A percentile compares a stretch with the other conserved stretches of the same genome.
These are phyloP conservation scores for Imleria badia DNA, from an alignment of 768 basidiomycete genomes.

Conservation along the genomic window DNA sequence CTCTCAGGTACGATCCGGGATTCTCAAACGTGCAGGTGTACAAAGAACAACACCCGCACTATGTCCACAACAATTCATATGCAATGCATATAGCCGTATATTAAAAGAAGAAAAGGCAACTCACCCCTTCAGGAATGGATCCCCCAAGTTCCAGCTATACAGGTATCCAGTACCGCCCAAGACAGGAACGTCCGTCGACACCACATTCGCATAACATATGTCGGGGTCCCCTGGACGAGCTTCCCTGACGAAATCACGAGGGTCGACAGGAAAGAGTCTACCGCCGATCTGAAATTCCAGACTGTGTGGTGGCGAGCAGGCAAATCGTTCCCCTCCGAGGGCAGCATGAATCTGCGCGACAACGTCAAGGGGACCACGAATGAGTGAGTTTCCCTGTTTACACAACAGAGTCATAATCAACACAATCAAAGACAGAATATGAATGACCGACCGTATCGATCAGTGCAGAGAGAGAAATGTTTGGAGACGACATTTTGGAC, in stretches of 20 bases:
- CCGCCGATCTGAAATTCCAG: conserved; percentile 71
- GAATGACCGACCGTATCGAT: conserved; percentile 59
- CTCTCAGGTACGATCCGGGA: not conserved
- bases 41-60: not conserved
- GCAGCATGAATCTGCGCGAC: conserved; percentile 44
- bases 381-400: conserved; percentile 67
- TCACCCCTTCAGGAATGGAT: conserved; percentile 74
- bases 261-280: conserved; percentile 68
- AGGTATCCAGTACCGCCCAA: conserved; percentile 52
- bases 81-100: not conserved
- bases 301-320: conserved; percentile 60
- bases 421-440: not conserved
- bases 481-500: conserved; percentile 48
- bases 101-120: conserved; percentile 20
- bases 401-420: not conserved
- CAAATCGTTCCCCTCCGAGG: conserved; percentile 48
- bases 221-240: conserved; percentile 36
- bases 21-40: not conserved
- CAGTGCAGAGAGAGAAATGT: conserved; percentile 59
- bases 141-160: conserved; percentile 77
- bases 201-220: conserved; percentile 55
- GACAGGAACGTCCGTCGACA: conserved; percentile 60
- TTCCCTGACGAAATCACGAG: conserved; percentile 64
- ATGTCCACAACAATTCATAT: conserved; percentile 1
- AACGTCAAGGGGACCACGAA: conserved; percentile 73